Evolutionary conservation across 768 basidiomycete species (phyloP).

Genomic region (Suillus variegatus): DNA sequence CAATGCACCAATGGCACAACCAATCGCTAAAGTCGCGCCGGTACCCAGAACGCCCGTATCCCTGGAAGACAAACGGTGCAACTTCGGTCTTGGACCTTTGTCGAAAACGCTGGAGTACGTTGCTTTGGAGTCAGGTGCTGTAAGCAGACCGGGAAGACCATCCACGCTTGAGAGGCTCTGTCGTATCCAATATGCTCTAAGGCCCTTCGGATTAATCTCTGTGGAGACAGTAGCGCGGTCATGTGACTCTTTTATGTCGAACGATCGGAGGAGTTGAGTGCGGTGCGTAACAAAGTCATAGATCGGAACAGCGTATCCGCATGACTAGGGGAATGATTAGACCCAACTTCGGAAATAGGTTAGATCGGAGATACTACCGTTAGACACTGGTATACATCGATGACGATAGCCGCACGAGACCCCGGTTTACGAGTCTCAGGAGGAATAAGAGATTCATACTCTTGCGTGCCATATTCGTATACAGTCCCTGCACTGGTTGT

Average conservation of each 20-base stretch:
- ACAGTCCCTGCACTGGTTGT: conserved; percentile 46
- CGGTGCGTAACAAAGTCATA: conserved; percentile 62
- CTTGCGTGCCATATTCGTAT: conserved; percentile 63
- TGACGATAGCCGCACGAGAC: conserved; percentile 58
- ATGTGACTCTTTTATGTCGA: conserved; percentile 40
- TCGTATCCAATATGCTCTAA: conserved; percentile 53
- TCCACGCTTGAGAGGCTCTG: conserved; percentile 57
- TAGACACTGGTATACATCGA: conserved; percentile 61
- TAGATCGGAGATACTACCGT: conserved; percentile 29
- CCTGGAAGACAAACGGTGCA: not conserved
- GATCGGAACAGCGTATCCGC: conserved; percentile 64
- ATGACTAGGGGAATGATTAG: conserved; percentile 47
- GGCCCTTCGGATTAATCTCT: conserved; percentile 35
- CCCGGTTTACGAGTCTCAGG: conserved; percentile 50
- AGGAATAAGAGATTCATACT: conserved; percentile 56
- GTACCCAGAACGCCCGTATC: not conserved
- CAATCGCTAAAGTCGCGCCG: conserved; percentile 13
- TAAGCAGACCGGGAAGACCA: conserved; percentile 53
- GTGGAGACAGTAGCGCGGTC: conserved; percentile 32
- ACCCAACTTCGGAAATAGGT: not conserved
- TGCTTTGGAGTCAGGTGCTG: conserved; percentile 22
- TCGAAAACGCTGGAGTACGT: conserved; percentile 21
- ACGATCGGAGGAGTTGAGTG: conserved; percentile 46
- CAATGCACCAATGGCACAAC: conserved; percentile 21
- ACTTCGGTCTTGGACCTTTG: conserved; percentile 16